These are phyloP conservation scores for Jatropha podagrica DNA, from an alignment of 441 rosid genomes.

Conservation along the genomic window DNA sequence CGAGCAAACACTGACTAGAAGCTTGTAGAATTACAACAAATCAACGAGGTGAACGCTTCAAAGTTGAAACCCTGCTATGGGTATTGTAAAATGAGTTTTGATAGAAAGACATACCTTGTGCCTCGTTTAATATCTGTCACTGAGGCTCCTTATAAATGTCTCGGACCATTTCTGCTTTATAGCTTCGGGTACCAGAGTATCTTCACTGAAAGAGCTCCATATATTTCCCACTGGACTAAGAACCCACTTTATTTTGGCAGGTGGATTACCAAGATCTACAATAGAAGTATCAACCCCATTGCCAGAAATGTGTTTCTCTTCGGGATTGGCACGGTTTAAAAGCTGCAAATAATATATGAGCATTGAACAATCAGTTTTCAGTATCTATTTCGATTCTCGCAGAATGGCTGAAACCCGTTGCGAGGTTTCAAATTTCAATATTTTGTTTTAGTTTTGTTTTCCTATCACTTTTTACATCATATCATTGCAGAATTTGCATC, in stretches of 20 bases:
- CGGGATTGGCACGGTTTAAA: conserved; percentile 21
- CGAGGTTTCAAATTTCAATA: not conserved
- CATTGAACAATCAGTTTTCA: too few species aligned
- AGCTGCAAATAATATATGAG: conserved; percentile 23
- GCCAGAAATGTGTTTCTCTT: conserved; percentile 10
- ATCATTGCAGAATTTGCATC: not conserved
- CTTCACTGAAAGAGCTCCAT: conserved; percentile 42
- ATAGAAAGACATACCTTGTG: conserved; percentile 8
- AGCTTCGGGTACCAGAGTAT: conserved; percentile 36
- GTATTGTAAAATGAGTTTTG: not conserved
- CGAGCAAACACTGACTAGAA: too few species aligned
- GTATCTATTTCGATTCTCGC: too few species aligned
- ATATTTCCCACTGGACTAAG: conserved; percentile 37
- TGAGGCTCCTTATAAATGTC: conserved; percentile 34
- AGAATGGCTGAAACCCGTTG: too few species aligned
- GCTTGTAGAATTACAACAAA: not conserved
- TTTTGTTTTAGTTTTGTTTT: not conserved
- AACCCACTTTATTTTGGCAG: conserved; percentile 53
- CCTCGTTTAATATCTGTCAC: conserved; percentile 20
- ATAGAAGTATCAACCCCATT: conserved; percentile 22
- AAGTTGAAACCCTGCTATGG: too few species aligned
- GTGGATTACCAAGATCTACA: conserved; percentile 27
- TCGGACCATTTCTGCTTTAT: conserved; percentile 46
- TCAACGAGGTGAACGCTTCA: not conserved
- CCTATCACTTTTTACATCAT: conserved; percentile 2